These are phyloP conservation scores for Boletellus sp. DNA, from an alignment of 768 basidiomycete species.

Conservation along the genomic window DNA sequence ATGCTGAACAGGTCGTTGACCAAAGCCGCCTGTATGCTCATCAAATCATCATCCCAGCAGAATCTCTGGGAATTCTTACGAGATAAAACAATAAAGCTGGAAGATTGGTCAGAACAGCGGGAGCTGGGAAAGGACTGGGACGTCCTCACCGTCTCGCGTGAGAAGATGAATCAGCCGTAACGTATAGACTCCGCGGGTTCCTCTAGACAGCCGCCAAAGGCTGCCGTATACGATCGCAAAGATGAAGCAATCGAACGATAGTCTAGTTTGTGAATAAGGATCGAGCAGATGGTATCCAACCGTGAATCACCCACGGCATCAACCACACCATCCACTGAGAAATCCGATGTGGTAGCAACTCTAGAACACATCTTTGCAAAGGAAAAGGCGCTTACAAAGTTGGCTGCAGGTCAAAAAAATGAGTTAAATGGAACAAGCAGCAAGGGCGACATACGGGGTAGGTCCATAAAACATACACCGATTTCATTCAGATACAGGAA, in stretches of 20 bases:
- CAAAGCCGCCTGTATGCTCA: slow-evolving; percentile 7
- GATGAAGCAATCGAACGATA: slow-evolving; percentile 1
- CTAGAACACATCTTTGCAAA: background rate
- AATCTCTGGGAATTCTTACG: slow-evolving; percentile 2
- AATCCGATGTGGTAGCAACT: background rate
- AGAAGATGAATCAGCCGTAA: slow-evolving; percentile 13
- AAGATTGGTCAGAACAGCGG: background rate
- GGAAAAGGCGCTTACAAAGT: slow-evolving; percentile 6
- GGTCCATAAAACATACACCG: slow-evolving; percentile 8
- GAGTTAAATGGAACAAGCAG: background rate
- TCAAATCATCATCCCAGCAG: background rate
- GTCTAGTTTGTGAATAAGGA: slow-evolving; percentile 7
- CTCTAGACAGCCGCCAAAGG: background rate
- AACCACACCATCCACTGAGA: slow-evolving; percentile 3
- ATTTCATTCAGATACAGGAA: slow-evolving; percentile 9
- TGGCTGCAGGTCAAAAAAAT: background rate
- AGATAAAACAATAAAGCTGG: slow-evolving; percentile 18
- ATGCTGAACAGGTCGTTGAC: slow-evolving; percentile 11
- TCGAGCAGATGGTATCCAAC: background rate
- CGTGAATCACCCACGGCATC: slow-evolving; percentile 8
- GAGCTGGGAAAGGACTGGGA: background rate
- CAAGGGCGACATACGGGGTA: slow-evolving; percentile 10
- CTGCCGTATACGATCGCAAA: background rate
- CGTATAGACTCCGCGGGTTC: background rate
- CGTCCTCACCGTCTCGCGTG: slow-evolving; percentile 21